These are phyloP conservation scores for Colletotrichum tropicicola DNA, from an alignment of 2,329 filamentous ascomycete genomes.

Conservation along the genomic window DNA sequence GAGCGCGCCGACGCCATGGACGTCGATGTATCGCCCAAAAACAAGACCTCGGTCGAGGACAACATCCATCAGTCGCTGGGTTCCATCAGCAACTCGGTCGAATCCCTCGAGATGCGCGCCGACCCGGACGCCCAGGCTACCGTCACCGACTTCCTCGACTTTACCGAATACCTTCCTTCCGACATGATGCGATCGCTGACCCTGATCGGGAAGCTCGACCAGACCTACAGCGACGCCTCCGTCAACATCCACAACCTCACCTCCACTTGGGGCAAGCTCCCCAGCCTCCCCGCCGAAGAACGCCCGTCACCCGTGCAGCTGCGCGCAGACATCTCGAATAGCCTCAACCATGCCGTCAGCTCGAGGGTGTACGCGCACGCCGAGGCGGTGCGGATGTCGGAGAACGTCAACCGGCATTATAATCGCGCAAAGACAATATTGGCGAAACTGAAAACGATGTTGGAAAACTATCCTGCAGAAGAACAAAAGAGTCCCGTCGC, in stretches of 20 bases:
- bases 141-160: constrained; percentile 76
- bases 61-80: constrained; percentile 35
- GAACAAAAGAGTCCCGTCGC: constrained; percentile 61
- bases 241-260: constrained; percentile 64
- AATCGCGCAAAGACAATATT: constrained; percentile 67
- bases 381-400: constrained; percentile 70
- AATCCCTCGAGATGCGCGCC: constrained; percentile 59
- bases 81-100: constrained; percentile 48
- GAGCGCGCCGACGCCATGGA: constrained; percentile 36
- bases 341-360: constrained; percentile 61
- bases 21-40: constrained; percentile 46
- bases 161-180: constrained; percentile 74
- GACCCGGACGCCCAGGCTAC: constrained; percentile 75
- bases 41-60: constrained; percentile 40
- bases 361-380: constrained; percentile 68
- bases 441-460: constrained; percentile 67
- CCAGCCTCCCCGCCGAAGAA: constrained; percentile 54
- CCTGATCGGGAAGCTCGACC: constrained; percentile 71
- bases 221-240: constrained; percentile 65
- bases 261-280: constrained; percentile 64
- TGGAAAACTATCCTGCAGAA: constrained; percentile 66
- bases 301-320: constrained; percentile 60
- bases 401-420: constrained; percentile 71
- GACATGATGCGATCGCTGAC: constrained; percentile 73
- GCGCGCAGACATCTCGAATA: constrained; percentile 68